These are phyloP conservation scores for Colletotrichum australisinense DNA, from an alignment of 2,329 filamentous ascomycete species.

Conservation along the genomic window DNA sequence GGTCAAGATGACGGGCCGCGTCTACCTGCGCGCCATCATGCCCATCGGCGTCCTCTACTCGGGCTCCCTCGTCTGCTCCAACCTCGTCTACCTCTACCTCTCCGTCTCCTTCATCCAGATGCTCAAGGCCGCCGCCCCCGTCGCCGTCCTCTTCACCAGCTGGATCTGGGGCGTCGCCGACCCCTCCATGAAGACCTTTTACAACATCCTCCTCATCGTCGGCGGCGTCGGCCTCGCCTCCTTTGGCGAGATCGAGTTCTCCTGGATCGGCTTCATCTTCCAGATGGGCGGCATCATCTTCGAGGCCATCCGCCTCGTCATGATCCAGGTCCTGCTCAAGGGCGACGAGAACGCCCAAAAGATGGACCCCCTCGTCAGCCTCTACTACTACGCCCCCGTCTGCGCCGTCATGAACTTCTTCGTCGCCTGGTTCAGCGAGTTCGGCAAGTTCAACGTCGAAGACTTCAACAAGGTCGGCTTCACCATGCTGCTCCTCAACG, in stretches of 20 bases:
- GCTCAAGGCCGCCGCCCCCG: conserved; percentile 76
- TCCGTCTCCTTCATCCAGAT: conserved; percentile 78
- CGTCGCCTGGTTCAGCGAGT: conserved; percentile 76
- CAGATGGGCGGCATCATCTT: conserved; percentile 83
- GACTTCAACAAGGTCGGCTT: conserved; percentile 75
- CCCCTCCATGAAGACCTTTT: conserved; percentile 55
- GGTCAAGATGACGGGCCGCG: conserved; percentile 68
- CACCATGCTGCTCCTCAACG: conserved; percentile 76
- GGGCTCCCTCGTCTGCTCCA: conserved; percentile 73
- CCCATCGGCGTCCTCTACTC: conserved; percentile 76
- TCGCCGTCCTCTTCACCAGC: conserved; percentile 73
- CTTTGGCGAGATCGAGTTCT: conserved; percentile 76
- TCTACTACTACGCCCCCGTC: conserved; percentile 91
- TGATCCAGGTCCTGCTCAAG: conserved; percentile 86
- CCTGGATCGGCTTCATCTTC: conserved; percentile 72
- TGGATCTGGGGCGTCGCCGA: conserved; percentile 68
- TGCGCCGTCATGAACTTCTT: conserved; percentile 85
- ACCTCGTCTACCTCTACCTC: conserved; percentile 75
- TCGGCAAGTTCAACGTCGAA: conserved; percentile 71
- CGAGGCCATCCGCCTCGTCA: conserved; percentile 83
- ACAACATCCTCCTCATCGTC: conserved; percentile 64
- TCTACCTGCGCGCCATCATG: conserved; percentile 72
- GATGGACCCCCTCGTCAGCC: conserved; percentile 89
- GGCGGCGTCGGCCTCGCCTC: conserved; percentile 64
- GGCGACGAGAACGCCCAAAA: conserved; percentile 73